phyloP scores from a whole-genome alignment of 1,284 basidiomycete species.

The Inonotus hispidus region DNA sequence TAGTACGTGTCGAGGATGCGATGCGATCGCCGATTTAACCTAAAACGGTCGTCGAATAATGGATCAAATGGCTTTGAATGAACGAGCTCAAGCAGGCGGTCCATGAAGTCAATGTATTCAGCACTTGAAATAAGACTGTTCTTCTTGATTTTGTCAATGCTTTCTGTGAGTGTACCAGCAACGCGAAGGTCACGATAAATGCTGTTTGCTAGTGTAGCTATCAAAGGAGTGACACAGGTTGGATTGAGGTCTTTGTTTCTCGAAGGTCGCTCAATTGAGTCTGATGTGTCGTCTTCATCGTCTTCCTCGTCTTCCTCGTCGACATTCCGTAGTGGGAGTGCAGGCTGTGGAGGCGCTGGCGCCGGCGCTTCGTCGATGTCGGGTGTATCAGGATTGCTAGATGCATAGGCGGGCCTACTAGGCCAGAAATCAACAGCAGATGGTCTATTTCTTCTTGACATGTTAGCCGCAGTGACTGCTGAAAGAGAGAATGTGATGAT shows the following conservation, averaged over 20 bases:
- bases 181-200: constrained; percentile 52
- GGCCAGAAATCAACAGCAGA: constrained; percentile 10
- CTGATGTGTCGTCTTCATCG: background rate
- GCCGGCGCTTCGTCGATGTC: background rate
- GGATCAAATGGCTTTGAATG: background rate
- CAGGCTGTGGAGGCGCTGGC: background rate
- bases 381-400: background rate
- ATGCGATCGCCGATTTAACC: background rate
- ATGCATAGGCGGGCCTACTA: background rate
- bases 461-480: background rate
- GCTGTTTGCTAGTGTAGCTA: constrained; percentile 42
- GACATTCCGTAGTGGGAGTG: background rate
- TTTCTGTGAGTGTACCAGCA: constrained; percentile 37
- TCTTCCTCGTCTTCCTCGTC: background rate
- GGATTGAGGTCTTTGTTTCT: constrained; percentile 41
- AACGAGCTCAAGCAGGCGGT: constrained; percentile 7
- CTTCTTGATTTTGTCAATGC: constrained; percentile 18
- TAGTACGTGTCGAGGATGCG: background rate
- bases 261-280: background rate
- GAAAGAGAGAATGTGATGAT: background rate
- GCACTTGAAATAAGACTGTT: constrained; percentile 10
- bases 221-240: constrained; percentile 56
- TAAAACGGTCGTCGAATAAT: background rate
- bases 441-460: background rate
- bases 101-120: constrained; percentile 9